Evolutionary conservation across 495 filamentous ascomycete species (phyloP).

Genomic region (Bacidia rubella): DNA sequence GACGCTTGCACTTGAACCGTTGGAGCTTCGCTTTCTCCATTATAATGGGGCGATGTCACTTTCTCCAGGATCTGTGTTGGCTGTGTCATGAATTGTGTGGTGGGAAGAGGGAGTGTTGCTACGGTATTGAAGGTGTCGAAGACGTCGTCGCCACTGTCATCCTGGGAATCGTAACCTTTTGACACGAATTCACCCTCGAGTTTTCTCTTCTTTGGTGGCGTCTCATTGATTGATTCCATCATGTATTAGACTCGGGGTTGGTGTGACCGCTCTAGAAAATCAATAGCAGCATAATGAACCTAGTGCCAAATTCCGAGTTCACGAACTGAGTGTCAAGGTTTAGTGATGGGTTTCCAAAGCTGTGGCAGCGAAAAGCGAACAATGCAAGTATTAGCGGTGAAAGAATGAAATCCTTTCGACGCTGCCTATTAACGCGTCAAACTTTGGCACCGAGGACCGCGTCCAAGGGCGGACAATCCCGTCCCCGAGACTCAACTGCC

Average conservation of each 20-base stretch:
- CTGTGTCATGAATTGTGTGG: slow-evolving; percentile 42
- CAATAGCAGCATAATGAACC: not conserved
- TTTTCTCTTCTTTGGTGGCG: slow-evolving; percentile 36
- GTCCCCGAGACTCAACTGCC: too few species aligned
- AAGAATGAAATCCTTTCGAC: too few species aligned
- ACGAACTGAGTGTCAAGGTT: too few species aligned
- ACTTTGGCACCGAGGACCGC: too few species aligned
- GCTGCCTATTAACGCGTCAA: too few species aligned
- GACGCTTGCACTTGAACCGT: slow-evolving; percentile 72
- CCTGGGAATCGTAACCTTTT: slow-evolving; percentile 28
- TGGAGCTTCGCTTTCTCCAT: slow-evolving; percentile 23
- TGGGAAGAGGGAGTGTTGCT: slow-evolving; percentile 41
- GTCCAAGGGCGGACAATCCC: too few species aligned
- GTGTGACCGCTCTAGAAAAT: not conserved
- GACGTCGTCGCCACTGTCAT: slow-evolving; percentile 43
- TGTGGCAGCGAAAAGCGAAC: too few species aligned
- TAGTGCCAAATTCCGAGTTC: too few species aligned
- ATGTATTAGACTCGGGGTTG: too few species aligned
- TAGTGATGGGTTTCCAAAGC: too few species aligned
- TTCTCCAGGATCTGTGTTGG: slow-evolving; percentile 56
- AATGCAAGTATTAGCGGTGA: too few species aligned
- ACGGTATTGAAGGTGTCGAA: slow-evolving; percentile 43
- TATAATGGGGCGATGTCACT: slow-evolving; percentile 17
- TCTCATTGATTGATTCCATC: slow-evolving; percentile 34
- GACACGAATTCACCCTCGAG: slow-evolving; percentile 19